Base-by-base conservation (phyloP, 805 yeast species). In the Jamesozyma jinghongensis region DNA sequence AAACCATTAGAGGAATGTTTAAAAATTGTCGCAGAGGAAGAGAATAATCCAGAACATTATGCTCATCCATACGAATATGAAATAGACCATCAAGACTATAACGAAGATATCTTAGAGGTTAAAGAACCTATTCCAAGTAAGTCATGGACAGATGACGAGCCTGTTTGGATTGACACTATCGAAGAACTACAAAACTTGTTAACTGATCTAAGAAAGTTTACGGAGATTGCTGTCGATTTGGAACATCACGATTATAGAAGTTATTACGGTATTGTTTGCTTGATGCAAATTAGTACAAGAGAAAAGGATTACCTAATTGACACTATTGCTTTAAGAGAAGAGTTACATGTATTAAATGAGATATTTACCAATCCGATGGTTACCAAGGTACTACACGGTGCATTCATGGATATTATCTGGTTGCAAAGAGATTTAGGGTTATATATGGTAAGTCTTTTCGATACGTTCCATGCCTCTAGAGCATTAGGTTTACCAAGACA, bases 331-430 rank as follows among this genome's bases (percentile, higher is more conserved):
- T 69, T 92, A 28, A 68, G 96, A 42, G 85, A 82, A 31, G 84
- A 85, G 44, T 65, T 92, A 37, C 66, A 71, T 36, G 61, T 62
- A 1, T 65, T 92, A 41, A 92, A 92, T 63, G 68, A 65, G 34
- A 75, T 90, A 1, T 86, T 90, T 48, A 73, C 97, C 2, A 68
- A 92, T 61, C 97, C 97, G 0, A 50, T 63, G 4, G 79, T 90
- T 26, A 67, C 85, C 22, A 92, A 92, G 57, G 94, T 92, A 1
- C 77, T 92, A 49, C 99, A 92, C 60, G 99, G 99, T 45, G 95
- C 98, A 0, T 80, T 77, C 51, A 87, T 86, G 95, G 99, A 92
- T 68, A 83, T 92, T 3, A 79, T 86, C 34, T 92, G 99, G 99
- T 68, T 92, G 28, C 99, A 92, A 65, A 71, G 97, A 48, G 98